These are phyloP conservation scores for Orbilia oligospora DNA, from an alignment of 2,329 filamentous ascomycete genomes.

Conservation along the genomic window DNA sequence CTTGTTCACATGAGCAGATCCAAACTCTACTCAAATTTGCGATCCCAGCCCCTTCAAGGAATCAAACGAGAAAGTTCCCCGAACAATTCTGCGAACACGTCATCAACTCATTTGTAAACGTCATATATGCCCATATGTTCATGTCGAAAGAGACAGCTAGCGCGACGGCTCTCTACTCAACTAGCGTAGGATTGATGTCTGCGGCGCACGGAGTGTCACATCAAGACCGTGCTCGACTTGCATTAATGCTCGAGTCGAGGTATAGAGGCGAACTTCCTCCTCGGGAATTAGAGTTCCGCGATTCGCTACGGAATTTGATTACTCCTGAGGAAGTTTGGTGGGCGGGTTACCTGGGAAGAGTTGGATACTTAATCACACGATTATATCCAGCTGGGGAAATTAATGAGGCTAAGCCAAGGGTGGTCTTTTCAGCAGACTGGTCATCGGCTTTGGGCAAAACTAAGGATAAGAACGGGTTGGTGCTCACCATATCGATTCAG, in stretches of 20 bases:
- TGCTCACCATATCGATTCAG: constrained; percentile 68
- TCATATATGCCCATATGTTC: constrained; percentile 72
- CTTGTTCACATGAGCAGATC: constrained; percentile 69
- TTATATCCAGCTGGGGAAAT: constrained; percentile 75
- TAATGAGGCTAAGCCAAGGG: constrained; percentile 53
- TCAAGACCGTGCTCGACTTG: constrained; percentile 78
- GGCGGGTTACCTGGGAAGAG: constrained; percentile 75
- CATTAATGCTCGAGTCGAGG: constrained; percentile 78
- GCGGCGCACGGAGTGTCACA: constrained; percentile 83
- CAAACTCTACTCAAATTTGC: constrained; percentile 69
- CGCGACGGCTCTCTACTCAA: constrained; percentile 78
- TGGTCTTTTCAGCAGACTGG: constrained; percentile 57
- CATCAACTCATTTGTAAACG: constrained; percentile 73
- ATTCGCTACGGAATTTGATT: constrained; percentile 70
- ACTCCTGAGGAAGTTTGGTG: constrained; percentile 75
- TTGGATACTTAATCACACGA: constrained; percentile 73
- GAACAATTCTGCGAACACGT: constrained; percentile 64
- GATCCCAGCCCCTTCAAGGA: constrained; percentile 68
- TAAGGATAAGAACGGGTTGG: constrained; percentile 65
- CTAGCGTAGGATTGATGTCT: constrained; percentile 77
- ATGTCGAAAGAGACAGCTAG: constrained; percentile 73
- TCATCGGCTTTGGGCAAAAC: constrained; percentile 10
- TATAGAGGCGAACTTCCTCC: constrained; percentile 80
- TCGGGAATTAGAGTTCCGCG: constrained; percentile 70
- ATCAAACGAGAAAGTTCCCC: constrained; percentile 66